Evolutionary conservation across 2,329 filamentous ascomycete genomes (phyloP), one percentile per base, ranked within the genome.

Genomic region (Trichoderma koningiopsis): DNA sequence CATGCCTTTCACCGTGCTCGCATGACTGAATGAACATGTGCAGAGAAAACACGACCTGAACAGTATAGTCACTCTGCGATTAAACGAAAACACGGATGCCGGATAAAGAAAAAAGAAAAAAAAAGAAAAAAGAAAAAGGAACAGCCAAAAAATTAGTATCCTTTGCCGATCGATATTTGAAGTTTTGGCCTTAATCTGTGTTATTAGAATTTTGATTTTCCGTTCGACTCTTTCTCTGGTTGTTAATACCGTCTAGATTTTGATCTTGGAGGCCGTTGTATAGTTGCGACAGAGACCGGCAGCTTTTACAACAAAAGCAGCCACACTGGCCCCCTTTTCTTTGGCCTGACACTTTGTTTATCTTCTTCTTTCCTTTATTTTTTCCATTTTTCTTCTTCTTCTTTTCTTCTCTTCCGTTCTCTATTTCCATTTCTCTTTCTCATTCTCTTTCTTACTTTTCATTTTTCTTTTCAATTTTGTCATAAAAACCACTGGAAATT

Each of bases 1-100:
- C 60, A 66, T 67, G 55, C 68, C 61, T 55, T 52, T 29, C 47
- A 52, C 29, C 40, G 57, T 57, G 68, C 27, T 68, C 63, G 47
- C 56, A 73, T 62, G 70, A 72, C 61, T 71, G 57, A 69, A 73
- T 69, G 72, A 74, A 37, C 68, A 68, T 62, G 63, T 61, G 35
- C 24, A 56, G 24, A 62, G 58, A 57, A 43, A 35, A 59, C 58
- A 69, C 24, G 65, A 68, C 11, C 43, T 43, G 27, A 24, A 56
- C 24, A 14, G 47, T 27, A n/a, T 29, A 24, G 53, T 22, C 19
- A 56, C 49, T 59, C 55, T 62, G 31, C 52, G 35, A 60, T 59
- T 49, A 67, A 55, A 59, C 14, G 59, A 52, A 62, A 33, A 6
- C 22, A 64, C 40, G 53, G 55, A 63, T 29, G 33, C 43, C 33